A percentile compares a stretch with the other conserved stretches of the same genome.
These are phyloP conservation scores for Pochonia chlamydosporia DNA, from an alignment of 2,329 filamentous ascomycete species.

Conservation along the genomic window DNA sequence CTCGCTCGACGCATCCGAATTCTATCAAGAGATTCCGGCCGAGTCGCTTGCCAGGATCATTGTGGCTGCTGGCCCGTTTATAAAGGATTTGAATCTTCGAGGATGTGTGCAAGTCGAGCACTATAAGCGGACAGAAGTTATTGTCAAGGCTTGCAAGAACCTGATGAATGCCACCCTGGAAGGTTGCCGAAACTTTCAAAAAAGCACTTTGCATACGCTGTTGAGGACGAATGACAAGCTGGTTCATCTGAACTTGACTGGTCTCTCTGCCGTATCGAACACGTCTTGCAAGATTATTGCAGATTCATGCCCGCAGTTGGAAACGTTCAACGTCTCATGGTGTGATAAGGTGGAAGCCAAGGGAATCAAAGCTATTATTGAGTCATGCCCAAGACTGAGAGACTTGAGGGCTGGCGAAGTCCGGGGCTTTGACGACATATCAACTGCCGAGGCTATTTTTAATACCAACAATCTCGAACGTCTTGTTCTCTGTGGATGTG, in stretches of 20 bases:
- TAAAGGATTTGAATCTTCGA: slow-evolving; percentile 82
- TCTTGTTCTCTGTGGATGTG: slow-evolving; percentile 75
- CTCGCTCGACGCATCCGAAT: slow-evolving; percentile 75
- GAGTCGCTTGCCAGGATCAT: slow-evolving; percentile 82
- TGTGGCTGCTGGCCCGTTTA: slow-evolving; percentile 77
- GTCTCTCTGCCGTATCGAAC: slow-evolving; percentile 74
- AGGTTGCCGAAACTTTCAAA: slow-evolving; percentile 79
- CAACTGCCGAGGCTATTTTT: slow-evolving; percentile 71
- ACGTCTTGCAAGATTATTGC: slow-evolving; percentile 82
- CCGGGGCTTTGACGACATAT: slow-evolving; percentile 67
- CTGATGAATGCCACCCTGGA: slow-evolving; percentile 83
- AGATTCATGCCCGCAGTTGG: slow-evolving; percentile 72
- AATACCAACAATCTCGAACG: slow-evolving; percentile 74
- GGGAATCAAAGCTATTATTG: slow-evolving; percentile 67
- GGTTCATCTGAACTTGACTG: slow-evolving; percentile 80
- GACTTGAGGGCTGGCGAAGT: slow-evolving; percentile 82
- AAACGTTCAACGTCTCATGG: slow-evolving; percentile 87
- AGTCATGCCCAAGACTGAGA: slow-evolving; percentile 64
- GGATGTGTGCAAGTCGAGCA: slow-evolving; percentile 87
- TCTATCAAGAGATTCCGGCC: slow-evolving; percentile 81
- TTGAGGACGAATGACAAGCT: slow-evolving; percentile 69
- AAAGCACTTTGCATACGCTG: slow-evolving; percentile 71
- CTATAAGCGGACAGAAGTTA: slow-evolving; percentile 67
- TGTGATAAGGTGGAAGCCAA: slow-evolving; percentile 78
- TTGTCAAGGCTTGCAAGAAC: slow-evolving; percentile 82